phyloP scores from a whole-genome alignment of 129 eudicot species.

The Flaveria brownii region DNA sequence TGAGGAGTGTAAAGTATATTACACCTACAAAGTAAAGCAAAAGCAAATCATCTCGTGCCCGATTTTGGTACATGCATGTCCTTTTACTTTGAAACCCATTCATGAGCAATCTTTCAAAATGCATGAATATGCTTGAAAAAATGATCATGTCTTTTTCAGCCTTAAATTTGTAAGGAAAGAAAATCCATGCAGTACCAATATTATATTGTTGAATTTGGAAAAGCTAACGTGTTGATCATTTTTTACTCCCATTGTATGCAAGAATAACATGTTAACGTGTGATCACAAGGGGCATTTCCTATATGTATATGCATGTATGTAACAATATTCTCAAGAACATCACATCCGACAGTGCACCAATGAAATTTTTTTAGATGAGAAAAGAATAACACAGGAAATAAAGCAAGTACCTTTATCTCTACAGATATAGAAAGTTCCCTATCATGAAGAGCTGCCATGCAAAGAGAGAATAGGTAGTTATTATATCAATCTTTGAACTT shows the following conservation, averaged over 20 bases:
- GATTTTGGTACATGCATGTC: background rate
- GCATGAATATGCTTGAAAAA: conserved; percentile 11
- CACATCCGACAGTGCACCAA: background rate
- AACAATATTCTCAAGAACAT: conserved; percentile 2
- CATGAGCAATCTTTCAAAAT: background rate
- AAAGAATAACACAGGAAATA: background rate
- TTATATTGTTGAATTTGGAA: background rate
- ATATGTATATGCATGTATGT: conserved; percentile 5
- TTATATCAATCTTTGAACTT: background rate
- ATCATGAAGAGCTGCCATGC: conserved; percentile 47
- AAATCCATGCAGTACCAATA: background rate
- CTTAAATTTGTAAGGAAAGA: conserved; percentile 1
- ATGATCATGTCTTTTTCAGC: conserved; percentile 7
- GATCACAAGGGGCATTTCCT: background rate
- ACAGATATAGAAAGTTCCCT: conserved; percentile 68
- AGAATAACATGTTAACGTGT: background rate
- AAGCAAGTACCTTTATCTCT: conserved; percentile 78
- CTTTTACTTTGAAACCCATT: background rate
- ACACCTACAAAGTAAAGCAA: conserved; percentile 17
- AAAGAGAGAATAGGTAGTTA: conserved; percentile 20
- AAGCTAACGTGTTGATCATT: background rate
- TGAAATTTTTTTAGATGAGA: background rate
- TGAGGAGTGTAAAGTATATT: background rate
- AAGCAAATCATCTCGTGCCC: conserved; percentile 6
- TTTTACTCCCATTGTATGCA: background rate